These are phyloP conservation scores for Psilocybe subaeruginosa DNA, from an alignment of 768 basidiomycete genomes.

Conservation along the genomic window DNA sequence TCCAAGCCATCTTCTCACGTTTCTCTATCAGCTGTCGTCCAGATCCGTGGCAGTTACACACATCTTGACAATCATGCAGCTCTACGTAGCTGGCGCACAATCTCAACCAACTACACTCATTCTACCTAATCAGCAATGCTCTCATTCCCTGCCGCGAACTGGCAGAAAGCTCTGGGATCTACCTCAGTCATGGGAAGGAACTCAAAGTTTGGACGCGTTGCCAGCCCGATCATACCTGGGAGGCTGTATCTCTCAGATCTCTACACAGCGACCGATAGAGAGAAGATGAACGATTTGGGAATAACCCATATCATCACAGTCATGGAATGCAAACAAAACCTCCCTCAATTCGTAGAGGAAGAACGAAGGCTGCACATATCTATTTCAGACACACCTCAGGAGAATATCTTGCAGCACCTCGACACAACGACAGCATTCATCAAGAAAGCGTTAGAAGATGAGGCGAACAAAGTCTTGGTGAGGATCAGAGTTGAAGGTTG, in stretches of 20 bases:
- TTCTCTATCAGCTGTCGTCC: background rate
- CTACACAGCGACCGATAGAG: slow-evolving; percentile 51
- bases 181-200: slow-evolving; percentile 12
- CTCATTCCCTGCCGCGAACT: slow-evolving; percentile 35
- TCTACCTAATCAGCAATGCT: slow-evolving; percentile 26
- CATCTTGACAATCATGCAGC: background rate
- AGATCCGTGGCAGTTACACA: background rate
- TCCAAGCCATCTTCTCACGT: background rate
- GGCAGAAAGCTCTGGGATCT: slow-evolving; percentile 26
- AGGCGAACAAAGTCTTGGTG: slow-evolving; percentile 42
- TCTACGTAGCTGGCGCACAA: slow-evolving; percentile 2
- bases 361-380: slow-evolving; percentile 51
- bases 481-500: slow-evolving; percentile 8
- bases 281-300: slow-evolving; percentile 54
- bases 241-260: slow-evolving; percentile 69
- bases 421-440: slow-evolving; percentile 41
- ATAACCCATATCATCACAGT: slow-evolving; percentile 78
- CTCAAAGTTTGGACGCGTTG: slow-evolving; percentile 25
- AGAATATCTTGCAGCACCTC: slow-evolving; percentile 36
- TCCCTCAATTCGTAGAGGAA: slow-evolving; percentile 48
- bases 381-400: slow-evolving; percentile 31
- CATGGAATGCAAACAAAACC: slow-evolving; percentile 50
- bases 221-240: slow-evolving; percentile 41
- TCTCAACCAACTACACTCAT: background rate
- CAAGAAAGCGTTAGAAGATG: slow-evolving; percentile 32